Evolutionary conservation across 2,329 filamentous ascomycete genomes (phyloP).

Genomic region (Aureobasidium mangrovei): DNA sequence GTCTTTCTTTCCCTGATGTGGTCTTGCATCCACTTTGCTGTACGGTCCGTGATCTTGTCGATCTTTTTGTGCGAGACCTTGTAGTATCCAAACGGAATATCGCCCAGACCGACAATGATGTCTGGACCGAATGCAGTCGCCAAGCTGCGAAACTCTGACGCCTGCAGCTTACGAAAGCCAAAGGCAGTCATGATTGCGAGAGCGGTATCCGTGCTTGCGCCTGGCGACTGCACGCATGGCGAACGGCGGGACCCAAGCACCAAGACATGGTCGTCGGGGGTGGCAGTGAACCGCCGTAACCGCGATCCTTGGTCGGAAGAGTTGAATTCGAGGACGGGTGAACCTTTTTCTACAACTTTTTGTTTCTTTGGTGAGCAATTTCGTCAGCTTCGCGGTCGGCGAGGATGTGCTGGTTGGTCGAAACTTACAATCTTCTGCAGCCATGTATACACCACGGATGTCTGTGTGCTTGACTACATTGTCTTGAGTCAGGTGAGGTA

Average conservation of each 20-base stretch:
- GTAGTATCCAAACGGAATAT: constrained; percentile 52
- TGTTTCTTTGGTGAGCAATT: constrained; percentile 29
- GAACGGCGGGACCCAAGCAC: constrained; percentile 70
- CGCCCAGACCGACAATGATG: constrained; percentile 68
- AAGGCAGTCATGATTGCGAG: constrained; percentile 78
- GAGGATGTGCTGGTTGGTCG: constrained; percentile 8
- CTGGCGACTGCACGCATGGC: constrained; percentile 67
- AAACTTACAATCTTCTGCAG: constrained; percentile 81
- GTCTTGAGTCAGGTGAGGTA: constrained; percentile 87
- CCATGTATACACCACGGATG: constrained; percentile 65
- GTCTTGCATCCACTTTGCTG: constrained; percentile 69
- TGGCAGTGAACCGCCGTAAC: constrained; percentile 68
- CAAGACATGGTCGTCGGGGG: constrained; percentile 56
- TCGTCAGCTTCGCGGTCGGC: constrained; percentile 29
- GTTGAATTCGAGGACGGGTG: constrained; percentile 45
- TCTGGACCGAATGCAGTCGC: constrained; percentile 64
- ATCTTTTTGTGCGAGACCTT: constrained; percentile 53
- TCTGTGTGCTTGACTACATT: constrained; percentile 57
- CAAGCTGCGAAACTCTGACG: constrained; percentile 59
- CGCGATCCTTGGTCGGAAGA: constrained; percentile 41
- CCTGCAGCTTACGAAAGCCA: constrained; percentile 65
- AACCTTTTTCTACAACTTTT: constrained; percentile 55
- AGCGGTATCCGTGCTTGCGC: constrained; percentile 37
- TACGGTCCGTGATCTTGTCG: constrained; percentile 76
- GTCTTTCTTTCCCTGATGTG: constrained; percentile 42